Conservation (phyloP, 352 stramenopile genomes). For the Pythium biforme region DNA sequence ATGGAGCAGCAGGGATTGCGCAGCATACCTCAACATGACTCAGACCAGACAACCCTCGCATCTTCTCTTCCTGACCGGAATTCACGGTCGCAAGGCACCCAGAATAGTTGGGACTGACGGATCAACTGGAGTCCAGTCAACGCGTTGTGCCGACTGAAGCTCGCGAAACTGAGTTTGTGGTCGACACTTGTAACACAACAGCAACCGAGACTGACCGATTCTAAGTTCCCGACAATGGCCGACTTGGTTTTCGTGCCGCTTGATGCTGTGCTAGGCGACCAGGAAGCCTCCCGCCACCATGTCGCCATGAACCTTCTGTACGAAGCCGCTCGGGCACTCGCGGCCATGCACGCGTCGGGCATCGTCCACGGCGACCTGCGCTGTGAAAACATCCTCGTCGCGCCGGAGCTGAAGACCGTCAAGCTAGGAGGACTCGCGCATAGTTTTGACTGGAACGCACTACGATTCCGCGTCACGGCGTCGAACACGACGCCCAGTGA, state of each 20-base stretch:
- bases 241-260: not conserved
- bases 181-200: not conserved
- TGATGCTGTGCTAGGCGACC: not conserved
- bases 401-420: not conserved
- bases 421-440: conserved; percentile 1
- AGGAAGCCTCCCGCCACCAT: not conserved
- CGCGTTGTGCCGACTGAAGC: no score
- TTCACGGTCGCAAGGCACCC: no score
- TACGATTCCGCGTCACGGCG: not conserved
- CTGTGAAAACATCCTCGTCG: conserved; percentile 10
- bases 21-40: no score
- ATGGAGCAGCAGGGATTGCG: no score
- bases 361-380: conserved; percentile 8
- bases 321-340: not conserved
- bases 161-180: no score
- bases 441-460: conserved; percentile 10
- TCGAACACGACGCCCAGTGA: not conserved
- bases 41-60: no score
- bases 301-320: not conserved
- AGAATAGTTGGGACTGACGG: no score
- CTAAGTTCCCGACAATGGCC: not conserved
- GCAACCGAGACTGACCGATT: not conserved
- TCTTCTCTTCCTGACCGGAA: no score
- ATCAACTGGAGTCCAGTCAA: no score
- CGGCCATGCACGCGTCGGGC: conserved; percentile 1